These are phyloP conservation scores for Xylariaceae sp. DNA, from an alignment of 2,329 filamentous ascomycete genomes.

Conservation along the genomic window DNA sequence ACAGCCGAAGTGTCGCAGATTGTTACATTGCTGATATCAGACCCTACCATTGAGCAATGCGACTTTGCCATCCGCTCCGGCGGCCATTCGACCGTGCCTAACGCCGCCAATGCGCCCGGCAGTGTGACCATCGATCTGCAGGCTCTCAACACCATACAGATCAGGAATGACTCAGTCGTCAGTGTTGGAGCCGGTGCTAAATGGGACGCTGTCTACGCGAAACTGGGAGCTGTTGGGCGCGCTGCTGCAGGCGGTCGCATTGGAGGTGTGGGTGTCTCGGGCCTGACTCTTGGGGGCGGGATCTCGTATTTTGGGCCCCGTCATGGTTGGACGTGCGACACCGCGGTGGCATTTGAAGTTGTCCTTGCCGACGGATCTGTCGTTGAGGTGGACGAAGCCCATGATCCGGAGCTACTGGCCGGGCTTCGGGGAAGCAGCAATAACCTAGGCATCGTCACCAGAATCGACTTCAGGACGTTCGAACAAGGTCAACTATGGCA, in stretches of 20 bases:
- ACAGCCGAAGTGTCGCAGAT: neutral
- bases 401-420: slow-evolving; percentile 16
- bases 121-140: slow-evolving; percentile 10
- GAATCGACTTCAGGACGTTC: slow-evolving; percentile 1
- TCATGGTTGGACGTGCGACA: slow-evolving; percentile 47
- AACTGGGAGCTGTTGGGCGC: slow-evolving; percentile 35
- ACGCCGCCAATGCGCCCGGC: slow-evolving; percentile 1
- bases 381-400: slow-evolving; percentile 24
- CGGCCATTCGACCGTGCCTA: slow-evolving; percentile 1
- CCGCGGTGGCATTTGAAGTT: slow-evolving; percentile 43
- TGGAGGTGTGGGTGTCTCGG: slow-evolving; percentile 41
- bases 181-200: slow-evolving; percentile 42
- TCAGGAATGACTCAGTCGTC: slow-evolving; percentile 2
- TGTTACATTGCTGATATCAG: neutral
- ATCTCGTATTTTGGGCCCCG: slow-evolving; percentile 46
- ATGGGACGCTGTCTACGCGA: slow-evolving; percentile 42
- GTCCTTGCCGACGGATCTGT: slow-evolving; percentile 45
- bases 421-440: slow-evolving; percentile 24
- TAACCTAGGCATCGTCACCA: slow-evolving; percentile 3
- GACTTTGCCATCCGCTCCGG: slow-evolving; percentile 7
- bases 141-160: slow-evolving; percentile 1
- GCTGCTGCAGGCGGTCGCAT: slow-evolving; percentile 44
- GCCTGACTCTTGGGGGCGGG: slow-evolving; percentile 46
- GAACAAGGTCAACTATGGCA: slow-evolving; percentile 1
- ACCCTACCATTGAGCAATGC: neutral